A percentile compares a stretch with the other conserved stretches of the same genome.
Evolutionary conservation across 352 stramenopile genomes (phyloP).

Genomic region (Phytophthora palmivora): DNA sequence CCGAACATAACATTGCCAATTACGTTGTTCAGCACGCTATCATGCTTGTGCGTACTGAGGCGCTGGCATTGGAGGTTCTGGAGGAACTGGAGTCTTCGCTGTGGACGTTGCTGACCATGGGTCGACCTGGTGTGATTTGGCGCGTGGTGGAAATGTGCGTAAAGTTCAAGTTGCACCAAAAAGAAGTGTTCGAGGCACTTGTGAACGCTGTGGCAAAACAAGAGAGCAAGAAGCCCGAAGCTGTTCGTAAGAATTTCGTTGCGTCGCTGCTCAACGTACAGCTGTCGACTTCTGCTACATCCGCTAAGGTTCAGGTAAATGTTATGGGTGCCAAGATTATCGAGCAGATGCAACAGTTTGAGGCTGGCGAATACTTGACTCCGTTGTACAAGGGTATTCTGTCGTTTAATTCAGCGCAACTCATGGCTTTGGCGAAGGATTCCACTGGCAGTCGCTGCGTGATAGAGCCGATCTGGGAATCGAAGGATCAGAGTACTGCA

Average conservation of each 20-base stretch:
- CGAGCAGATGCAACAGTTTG: conserved; percentile 71
- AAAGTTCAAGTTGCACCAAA: conserved; percentile 58
- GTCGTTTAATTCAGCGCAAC: conserved; percentile 66
- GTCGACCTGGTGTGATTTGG: conserved; percentile 78
- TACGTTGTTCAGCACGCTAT: conserved; percentile 86
- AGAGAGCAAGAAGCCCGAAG: conserved; percentile 82
- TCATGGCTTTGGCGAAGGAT: conserved; percentile 79
- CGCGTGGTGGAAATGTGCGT: conserved; percentile 79
- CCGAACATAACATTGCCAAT: conserved; percentile 78
- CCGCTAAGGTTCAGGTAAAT: conserved; percentile 74
- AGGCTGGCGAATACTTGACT: conserved; percentile 52
- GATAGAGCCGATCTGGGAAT: conserved; percentile 84
- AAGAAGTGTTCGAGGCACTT: conserved; percentile 59
- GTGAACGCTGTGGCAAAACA: conserved; percentile 75
- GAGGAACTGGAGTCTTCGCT: conserved; percentile 62
- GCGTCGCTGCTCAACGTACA: conserved; percentile 71
- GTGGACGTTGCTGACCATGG: conserved; percentile 80
- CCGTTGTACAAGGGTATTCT: conserved; percentile 73
- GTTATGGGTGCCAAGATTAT: conserved; percentile 83
- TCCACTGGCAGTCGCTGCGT: conserved; percentile 81
- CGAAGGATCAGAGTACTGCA: conserved; percentile 52
- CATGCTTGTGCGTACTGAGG: conserved; percentile 50
- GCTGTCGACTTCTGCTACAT: conserved; percentile 59
- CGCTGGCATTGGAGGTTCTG: conserved; percentile 59
- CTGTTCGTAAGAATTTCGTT: conserved; percentile 69